Evolutionary conservation across 2,329 filamentous ascomycete species (phyloP), one percentile per base, ranked within the genome.

Genomic region (Ceratocystis diversiconidia): DNA sequence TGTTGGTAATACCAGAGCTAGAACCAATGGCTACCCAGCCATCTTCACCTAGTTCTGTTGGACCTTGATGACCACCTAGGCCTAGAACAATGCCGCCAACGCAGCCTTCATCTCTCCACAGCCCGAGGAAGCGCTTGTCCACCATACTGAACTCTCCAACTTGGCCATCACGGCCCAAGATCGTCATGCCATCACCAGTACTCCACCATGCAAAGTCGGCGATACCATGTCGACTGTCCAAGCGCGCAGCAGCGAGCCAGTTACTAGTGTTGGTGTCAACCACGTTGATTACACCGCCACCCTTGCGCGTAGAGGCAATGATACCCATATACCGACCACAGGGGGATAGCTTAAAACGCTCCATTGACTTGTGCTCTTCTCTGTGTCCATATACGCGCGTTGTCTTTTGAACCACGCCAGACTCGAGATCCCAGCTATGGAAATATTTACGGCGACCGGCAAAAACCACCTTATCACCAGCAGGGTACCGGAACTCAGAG

Each of bases 131-230:
- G 10, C 85, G 82, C 66, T 81, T 82, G 28, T 82, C 77, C 25
- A 79, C 78, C 67, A 95, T 79, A 72, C 85, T 87, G 83, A 90
- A 99, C 77, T 99, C 94, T 64, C 89, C 91, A 5, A 97, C 83
- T 72, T 95, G 89, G 28, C 94, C 94, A 70, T 89, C 90, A 74
- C 88, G 92, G 68, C 90, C 91, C 1, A 89, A 84, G 52, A 96
- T 88, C 0, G 85, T 87, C 71, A 99, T 79, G 3, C 92, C 92
- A 50, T 86, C 82, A 43, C 92, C 89, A 68, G 90, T 85, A 64
- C 84, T 82, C 92, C 92, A 96, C 94, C 94, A 99, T 1, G 84
- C 85, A 72, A 96, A 95, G 74, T 96, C 92, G 0, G 90, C 88
- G 61, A 97, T 86, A 46, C 92, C 92, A 62, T 90, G 86, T 61